A percentile compares a stretch with the other conserved stretches of the same genome.
Conservation (phyloP, 2,329 filamentous ascomycete species). For the Parafenestella ontariensis region DNA sequence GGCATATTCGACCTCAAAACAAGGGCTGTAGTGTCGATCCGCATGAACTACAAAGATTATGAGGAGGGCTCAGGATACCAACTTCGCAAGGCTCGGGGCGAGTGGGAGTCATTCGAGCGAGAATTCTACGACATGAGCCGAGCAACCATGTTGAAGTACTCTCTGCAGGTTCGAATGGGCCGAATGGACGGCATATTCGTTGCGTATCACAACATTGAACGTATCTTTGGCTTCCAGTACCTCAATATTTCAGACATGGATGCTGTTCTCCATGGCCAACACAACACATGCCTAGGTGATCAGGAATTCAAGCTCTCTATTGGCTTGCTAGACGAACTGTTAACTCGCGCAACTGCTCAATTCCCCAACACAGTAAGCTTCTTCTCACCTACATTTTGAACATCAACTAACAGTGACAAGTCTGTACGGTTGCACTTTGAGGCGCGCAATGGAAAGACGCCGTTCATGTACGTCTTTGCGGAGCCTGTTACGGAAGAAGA, state of each 20-base stretch:
- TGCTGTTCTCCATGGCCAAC: constrained; percentile 80
- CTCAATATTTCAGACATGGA: constrained; percentile 89
- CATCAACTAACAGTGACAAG: constrained; percentile 33
- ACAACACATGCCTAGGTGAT: constrained; percentile 72
- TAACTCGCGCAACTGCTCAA: constrained; percentile 75
- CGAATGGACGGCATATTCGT: constrained; percentile 99
- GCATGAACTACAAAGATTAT: constrained; percentile 80
- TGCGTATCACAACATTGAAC: constrained; percentile 91
- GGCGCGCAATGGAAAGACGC: constrained; percentile 66
- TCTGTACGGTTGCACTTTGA: constrained; percentile 85
- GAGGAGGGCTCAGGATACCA: constrained; percentile 85
- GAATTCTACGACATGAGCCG: constrained; percentile 98
- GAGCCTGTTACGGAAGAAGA: constrained; percentile 79
- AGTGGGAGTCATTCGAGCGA: constrained; percentile 90
- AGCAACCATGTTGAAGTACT: constrained; percentile 94
- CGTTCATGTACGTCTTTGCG: constrained; percentile 88
- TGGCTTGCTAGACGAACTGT: constrained; percentile 76
- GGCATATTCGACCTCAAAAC: constrained; percentile 98
- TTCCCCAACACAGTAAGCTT: constrained; percentile 69
- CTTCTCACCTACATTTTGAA: not conserved
- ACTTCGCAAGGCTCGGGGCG: constrained; percentile 75
- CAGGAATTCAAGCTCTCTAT: constrained; percentile 86
- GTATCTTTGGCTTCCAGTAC: constrained; percentile 98
- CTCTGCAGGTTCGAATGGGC: constrained; percentile 93
- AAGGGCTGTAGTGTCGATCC: constrained; percentile 86